Evolutionary conservation across 306 rosid genomes (phyloP).

Genomic region (Arachis hypogaea): DNA sequence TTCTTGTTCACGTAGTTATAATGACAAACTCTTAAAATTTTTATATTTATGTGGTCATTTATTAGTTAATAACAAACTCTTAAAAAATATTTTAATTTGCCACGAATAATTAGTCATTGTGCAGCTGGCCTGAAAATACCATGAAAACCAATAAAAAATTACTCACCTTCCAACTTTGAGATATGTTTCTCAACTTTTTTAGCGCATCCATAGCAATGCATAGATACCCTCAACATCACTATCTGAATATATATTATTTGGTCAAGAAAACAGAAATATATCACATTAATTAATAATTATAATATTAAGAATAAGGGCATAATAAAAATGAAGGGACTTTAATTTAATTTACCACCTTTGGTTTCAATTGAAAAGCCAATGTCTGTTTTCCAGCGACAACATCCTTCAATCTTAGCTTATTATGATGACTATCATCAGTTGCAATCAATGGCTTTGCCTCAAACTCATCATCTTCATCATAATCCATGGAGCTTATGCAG

Average conservation of each 20-base stretch:
- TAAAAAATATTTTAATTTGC: too few species aligned
- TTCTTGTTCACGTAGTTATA: too few species aligned
- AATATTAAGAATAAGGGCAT: background rate
- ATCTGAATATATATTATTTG: slow-evolving; percentile 49
- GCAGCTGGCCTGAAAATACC: too few species aligned
- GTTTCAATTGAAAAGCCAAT: slow-evolving; percentile 88
- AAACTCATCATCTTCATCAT: slow-evolving; percentile 65
- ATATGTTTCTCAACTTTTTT: slow-evolving; percentile 86
- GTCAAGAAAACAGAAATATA: slow-evolving; percentile 1
- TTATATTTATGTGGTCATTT: too few species aligned
- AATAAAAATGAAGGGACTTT: slow-evolving; percentile 1
- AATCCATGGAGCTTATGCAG: slow-evolving; percentile 62
- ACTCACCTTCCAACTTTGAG: slow-evolving; percentile 80
- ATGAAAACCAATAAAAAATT: background rate
- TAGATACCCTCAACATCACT: slow-evolving; percentile 82
- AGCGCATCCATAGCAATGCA: slow-evolving; percentile 96
- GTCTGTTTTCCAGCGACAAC: slow-evolving; percentile 79
- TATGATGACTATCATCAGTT: slow-evolving; percentile 43
- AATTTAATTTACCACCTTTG: slow-evolving; percentile 52
- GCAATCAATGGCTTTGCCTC: slow-evolving; percentile 60
- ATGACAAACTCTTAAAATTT: too few species aligned
- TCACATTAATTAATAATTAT: background rate
- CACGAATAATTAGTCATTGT: too few species aligned
- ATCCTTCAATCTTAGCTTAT: slow-evolving; percentile 68
- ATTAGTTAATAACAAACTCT: too few species aligned